Evolutionary conservation across 352 stramenopile species (phyloP).

Genomic region (Globisporangium nodosum): DNA sequence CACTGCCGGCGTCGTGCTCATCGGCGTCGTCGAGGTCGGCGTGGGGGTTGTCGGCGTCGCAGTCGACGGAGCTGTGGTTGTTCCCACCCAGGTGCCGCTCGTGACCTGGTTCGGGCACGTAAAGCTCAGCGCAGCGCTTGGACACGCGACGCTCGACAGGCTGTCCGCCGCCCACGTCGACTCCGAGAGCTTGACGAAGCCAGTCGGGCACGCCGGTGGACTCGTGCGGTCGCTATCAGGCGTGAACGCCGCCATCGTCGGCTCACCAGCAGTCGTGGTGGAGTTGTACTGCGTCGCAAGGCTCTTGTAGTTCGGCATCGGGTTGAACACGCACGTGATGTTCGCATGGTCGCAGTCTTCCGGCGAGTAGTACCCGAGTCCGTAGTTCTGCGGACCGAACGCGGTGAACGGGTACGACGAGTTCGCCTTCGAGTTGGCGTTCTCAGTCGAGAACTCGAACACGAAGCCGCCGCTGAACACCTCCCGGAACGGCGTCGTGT

Average conservation of each 20-base stretch:
- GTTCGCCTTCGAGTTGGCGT: slow-evolving; percentile 45
- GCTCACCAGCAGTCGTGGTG: slow-evolving; percentile 27
- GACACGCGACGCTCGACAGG: slow-evolving; percentile 22
- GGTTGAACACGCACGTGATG: slow-evolving; percentile 53
- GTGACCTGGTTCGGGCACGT: slow-evolving; percentile 1
- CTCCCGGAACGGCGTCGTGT: slow-evolving; percentile 33
- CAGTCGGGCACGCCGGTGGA: slow-evolving; percentile 13
- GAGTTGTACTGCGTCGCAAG: slow-evolving; percentile 52
- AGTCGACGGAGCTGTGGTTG: slow-evolving; percentile 30
- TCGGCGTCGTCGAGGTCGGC: slow-evolving; percentile 50
- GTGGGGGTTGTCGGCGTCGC: slow-evolving; percentile 62
- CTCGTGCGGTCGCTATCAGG: slow-evolving; percentile 20
- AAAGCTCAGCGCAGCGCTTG: slow-evolving; percentile 7
- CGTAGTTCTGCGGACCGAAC: slow-evolving; percentile 79
- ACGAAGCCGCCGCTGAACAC: slow-evolving; percentile 68
- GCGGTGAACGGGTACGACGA: slow-evolving; percentile 66
- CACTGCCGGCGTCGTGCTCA: slow-evolving; percentile 23
- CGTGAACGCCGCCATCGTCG: slow-evolving; percentile 27
- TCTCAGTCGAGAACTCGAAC: slow-evolving; percentile 84
- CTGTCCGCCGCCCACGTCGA: slow-evolving; percentile 39
- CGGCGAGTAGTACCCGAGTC: slow-evolving; percentile 80
- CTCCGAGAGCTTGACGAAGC: slow-evolving; percentile 30
- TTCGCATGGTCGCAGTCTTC: slow-evolving; percentile 56
- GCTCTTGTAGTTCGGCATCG: slow-evolving; percentile 75
- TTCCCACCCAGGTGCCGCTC: neutral